Evolutionary conservation across 148 eudicot species (phyloP), one percentile per base, ranked within the genome.

Genomic region (Amaranthus cruentus): DNA sequence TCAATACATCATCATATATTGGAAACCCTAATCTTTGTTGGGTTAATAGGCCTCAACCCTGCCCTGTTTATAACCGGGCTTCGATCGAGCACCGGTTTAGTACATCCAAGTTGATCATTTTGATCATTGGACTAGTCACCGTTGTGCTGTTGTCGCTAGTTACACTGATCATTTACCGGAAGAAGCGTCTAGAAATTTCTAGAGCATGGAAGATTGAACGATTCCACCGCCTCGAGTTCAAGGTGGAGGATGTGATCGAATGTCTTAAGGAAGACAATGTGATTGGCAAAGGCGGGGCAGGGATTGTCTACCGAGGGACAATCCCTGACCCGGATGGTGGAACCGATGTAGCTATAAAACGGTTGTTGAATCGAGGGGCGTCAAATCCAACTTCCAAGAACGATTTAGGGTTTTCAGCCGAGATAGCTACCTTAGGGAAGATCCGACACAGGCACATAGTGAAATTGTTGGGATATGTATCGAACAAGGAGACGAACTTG

Each of bases 241-340:
- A 77, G 66, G 92, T 79, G 0, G 90, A 86, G 42, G 99, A 96
- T 6, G 92, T 92, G 13, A 8, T 89, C 0, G 91, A 89, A 4
- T 86, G 90, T 79, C 42, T 96, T 9, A 83, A 84, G 53, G 99
- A 96, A 4, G 99, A 92, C 81, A 92, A 90, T 71, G 75, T 96
- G 4, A 90, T 96, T 0, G 99, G 97, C 6, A 92, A 87, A 81
- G 99, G 99, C 2, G 97, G 97, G 42, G 97, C 96, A 0, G 99
- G 99, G 68, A 60, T 88, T 0, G 99, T 96, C 51, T 96, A 91
- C 90, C 81, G 96, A 2, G 99, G 97, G 12, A 78, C 88, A 47
- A 88, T 90, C 89, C 76, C 90, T 0, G 86, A 83, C 38, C 38
- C 38, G 2, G 38, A 28, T 28, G 38, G 38, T n/a, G 94, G 96